These are phyloP conservation scores for Suhomyces taliae DNA, from an alignment of 1,139 yeast genomes.

Conservation along the genomic window DNA sequence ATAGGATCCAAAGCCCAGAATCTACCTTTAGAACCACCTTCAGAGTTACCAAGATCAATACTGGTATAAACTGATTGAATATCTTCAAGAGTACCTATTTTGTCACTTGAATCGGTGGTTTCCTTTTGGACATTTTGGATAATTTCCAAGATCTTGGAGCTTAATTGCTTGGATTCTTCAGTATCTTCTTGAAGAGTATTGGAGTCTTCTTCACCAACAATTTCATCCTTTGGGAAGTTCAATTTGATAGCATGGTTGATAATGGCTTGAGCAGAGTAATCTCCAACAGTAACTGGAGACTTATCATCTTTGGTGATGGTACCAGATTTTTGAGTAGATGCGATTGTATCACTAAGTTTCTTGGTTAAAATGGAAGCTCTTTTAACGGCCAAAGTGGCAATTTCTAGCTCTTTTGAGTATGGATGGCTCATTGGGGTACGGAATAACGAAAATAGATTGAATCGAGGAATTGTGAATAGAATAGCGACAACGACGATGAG, in stretches of 20 bases:
- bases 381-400: constrained; percentile 88
- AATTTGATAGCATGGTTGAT: constrained; percentile 78
- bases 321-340: constrained; percentile 52
- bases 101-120: constrained; percentile 22
- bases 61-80: constrained; percentile 56
- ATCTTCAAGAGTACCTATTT: constrained; percentile 44
- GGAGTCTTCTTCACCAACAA: constrained; percentile 95
- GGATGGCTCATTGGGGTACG: constrained; percentile 22
- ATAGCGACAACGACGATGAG: constrained; percentile 2
- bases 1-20: constrained; percentile 98
- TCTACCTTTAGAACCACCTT: constrained; percentile 77
- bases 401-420: constrained; percentile 57
- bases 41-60: constrained; percentile 76
- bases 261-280: constrained; percentile 93
- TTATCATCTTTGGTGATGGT: constrained; percentile 83
- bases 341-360: constrained; percentile 66
- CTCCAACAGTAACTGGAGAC: constrained; percentile 96
- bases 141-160: constrained; percentile 49
- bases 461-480: constrained; percentile 4
- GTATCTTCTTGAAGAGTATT: constrained; percentile 54
- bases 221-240: constrained; percentile 79
- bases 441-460: not conserved
- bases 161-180: constrained; percentile 31
- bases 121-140: constrained; percentile 46
- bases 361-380: constrained; percentile 81